Base-by-base conservation (phyloP, 2,329 filamentous ascomycete species). In the Scleromitrula shiraiana region DNA sequence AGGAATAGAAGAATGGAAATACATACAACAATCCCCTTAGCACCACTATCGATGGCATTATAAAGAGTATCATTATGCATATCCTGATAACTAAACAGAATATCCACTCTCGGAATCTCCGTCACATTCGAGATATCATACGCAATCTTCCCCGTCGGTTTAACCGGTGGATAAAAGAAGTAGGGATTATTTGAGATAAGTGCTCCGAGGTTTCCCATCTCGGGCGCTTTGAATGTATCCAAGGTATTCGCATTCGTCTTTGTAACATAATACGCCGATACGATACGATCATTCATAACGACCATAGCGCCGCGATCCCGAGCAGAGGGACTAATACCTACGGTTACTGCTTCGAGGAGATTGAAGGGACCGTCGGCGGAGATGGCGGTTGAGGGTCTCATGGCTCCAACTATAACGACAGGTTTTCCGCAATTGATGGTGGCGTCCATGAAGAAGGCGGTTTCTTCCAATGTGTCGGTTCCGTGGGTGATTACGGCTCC, bases 401-500 rank as follows among this genome's bases (percentile, higher is more conserved):
- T 83, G 15, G 79, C 73, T 5, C 78, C 79, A 2, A 79, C 78
- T 20, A 78, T 59, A 4, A 82, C 70, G 5, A 83, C 69, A 0
- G 79, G 78, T 61, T 82, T 82, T 24, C 68, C 68, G 36, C 71
- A 76, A 54, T 72, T 72, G 27, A 81, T 61, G 0, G 76, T 78
- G 3, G 76, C 64, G 53, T 82, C 75, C 7, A 83, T 65, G 65
- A 81, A 82, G 66, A 82, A 82, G 7, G 78, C 75, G 0, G 75
- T 74, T 62, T 83, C 79, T 56, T 82, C 79, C 1, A 83, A 67
- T 0, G 77, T 81, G 56, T 84, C 80, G 7, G 80, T 83, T 40
- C 80, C 80, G 56, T 83, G 80, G 0, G 80, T 82, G 45, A 84
- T 66, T 5, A 82, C 75, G 6, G 74, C 75, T 29, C 72, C 77